A percentile compares a stretch with the other conserved stretches of the same genome.
phyloP scores from a whole-genome alignment of 192 early-diverging fungal genomes.

The Geranomyces variabilis region DNA sequence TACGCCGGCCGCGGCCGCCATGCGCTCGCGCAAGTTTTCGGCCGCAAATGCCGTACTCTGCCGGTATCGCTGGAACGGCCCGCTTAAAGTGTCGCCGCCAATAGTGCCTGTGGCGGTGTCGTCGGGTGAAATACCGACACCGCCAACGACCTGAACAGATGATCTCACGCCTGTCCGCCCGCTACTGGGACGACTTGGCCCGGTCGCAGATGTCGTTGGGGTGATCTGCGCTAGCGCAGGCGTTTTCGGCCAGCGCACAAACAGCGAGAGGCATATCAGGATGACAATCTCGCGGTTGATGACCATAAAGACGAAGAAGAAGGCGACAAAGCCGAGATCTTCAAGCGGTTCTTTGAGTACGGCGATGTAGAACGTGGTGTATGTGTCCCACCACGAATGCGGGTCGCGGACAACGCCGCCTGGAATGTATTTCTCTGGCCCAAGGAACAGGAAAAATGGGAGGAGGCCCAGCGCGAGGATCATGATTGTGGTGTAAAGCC shows the following conservation, averaged over 20 bases:
- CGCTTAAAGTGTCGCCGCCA: neutral
- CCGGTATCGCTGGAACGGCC: conserved; percentile 8
- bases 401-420: neutral
- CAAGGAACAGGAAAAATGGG: neutral
- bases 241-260: neutral
- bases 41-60: neutral
- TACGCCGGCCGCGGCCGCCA: too few species aligned
- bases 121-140: too few species aligned
- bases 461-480: neutral
- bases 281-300: conserved; percentile 16
- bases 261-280: neutral
- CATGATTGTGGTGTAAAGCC: neutral
- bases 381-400: neutral
- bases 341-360: neutral
- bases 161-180: too few species aligned
- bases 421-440: neutral
- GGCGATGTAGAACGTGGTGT: neutral
- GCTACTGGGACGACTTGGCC: too few species aligned
- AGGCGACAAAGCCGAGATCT: neutral
- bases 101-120: too few species aligned
- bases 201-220: too few species aligned
- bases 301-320: conserved; percentile 12
- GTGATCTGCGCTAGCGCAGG: too few species aligned
- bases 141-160: too few species aligned
- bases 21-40: too few species aligned